Percentiles rank a stretch among this genome's conserved stretches.
Conservation (phyloP, 176 grass and related monocot species). For the Microstegium vimineum region DNA sequence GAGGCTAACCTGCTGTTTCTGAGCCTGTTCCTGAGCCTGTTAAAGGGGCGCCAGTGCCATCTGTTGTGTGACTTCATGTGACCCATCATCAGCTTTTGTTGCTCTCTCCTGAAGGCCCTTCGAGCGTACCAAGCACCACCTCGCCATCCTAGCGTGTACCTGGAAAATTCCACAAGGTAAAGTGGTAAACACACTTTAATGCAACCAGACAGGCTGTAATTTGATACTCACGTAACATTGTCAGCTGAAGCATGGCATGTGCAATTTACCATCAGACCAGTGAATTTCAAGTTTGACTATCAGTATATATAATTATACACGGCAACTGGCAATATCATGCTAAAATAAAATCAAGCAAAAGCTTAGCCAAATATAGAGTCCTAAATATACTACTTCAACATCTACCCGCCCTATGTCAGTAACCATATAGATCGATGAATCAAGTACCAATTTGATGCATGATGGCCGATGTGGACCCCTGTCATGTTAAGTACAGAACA, state of each 20-base stretch:
- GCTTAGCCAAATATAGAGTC: too few relatives aligned
- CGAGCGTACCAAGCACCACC: constrained; percentile 70
- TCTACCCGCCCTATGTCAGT: not conserved
- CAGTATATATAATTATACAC: not conserved
- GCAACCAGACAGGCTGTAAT: not conserved
- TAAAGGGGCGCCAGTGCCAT: constrained; percentile 62
- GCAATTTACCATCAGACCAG: not conserved
- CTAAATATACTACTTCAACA: not conserved
- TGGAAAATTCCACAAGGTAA: constrained; percentile 19
- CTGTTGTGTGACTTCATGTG: constrained; percentile 56
- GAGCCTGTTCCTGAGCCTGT: constrained; percentile 24
- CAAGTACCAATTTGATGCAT: not conserved
- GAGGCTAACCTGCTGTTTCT: constrained; percentile 28
- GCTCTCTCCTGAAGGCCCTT: constrained; percentile 59
- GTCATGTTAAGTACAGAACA: not conserved
- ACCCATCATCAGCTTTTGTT: constrained; percentile 67
- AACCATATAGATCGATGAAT: not conserved
- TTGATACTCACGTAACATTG: not conserved
- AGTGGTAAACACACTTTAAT: not conserved
- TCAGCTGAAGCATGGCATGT: not conserved
- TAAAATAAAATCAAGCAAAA: not conserved
- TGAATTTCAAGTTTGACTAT: not conserved
- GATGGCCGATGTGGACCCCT: not conserved
- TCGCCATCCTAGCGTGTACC: constrained; percentile 82
- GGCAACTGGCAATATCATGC: not conserved